Evolutionary conservation across 2,329 filamentous ascomycete species (phyloP).

Genomic region (Lasiodiplodia hormozganensis): DNA sequence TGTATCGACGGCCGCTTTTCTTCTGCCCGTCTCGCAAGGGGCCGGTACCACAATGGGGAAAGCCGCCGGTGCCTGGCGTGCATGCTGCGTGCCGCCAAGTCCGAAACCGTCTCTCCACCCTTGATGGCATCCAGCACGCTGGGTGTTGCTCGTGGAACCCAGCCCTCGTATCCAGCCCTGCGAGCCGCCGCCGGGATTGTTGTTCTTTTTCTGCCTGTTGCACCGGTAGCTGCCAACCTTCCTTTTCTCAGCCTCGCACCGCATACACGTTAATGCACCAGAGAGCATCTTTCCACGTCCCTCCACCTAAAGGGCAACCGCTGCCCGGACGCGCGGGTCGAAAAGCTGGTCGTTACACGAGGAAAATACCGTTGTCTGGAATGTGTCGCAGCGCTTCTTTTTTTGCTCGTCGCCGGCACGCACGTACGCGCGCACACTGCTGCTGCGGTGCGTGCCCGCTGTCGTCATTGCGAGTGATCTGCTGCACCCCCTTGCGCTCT

Average conservation of each 20-base stretch:
- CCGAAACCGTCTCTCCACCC: not conserved
- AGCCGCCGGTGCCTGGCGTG: not conserved
- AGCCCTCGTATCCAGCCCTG: constrained; percentile 23
- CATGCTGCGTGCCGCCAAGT: not conserved
- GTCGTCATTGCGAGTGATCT: not conserved
- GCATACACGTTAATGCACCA: not conserved
- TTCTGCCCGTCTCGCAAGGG: not conserved
- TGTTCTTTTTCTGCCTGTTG: not conserved
- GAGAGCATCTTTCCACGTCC: not conserved
- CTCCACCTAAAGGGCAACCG: not conserved
- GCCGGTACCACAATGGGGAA: not conserved
- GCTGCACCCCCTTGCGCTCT: not conserved
- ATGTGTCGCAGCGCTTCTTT: no score
- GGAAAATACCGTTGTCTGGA: no score
- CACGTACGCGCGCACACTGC: no score
- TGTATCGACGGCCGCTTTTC: not conserved
- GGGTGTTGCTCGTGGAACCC: not conserved
- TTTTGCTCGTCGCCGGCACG: no score
- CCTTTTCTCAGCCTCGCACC: not conserved
- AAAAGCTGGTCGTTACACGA: not conserved
- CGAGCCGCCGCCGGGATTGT: not conserved
- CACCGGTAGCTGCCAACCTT: not conserved
- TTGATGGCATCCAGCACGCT: not conserved
- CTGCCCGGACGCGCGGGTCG: no score
- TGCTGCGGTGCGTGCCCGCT: not conserved